These are phyloP conservation scores for Erysiphe neolycopersici DNA, from an alignment of 2,329 filamentous ascomycete genomes.

Conservation along the genomic window DNA sequence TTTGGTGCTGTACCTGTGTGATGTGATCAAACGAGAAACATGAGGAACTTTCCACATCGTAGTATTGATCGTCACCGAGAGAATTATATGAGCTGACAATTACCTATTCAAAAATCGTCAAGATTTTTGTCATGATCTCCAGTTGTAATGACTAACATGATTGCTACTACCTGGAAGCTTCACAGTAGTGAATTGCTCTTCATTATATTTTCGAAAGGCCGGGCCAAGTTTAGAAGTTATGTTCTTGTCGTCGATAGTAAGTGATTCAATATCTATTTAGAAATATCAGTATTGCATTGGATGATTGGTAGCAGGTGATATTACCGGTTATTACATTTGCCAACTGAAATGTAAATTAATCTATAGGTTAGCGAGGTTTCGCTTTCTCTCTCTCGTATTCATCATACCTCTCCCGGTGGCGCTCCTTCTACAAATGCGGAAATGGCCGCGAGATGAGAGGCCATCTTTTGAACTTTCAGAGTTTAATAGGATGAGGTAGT, in stretches of 20 bases:
- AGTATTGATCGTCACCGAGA: constrained; percentile 60
- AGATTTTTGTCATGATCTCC: neutral
- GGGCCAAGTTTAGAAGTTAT: constrained; percentile 48
- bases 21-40: constrained; percentile 75
- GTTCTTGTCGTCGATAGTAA: constrained; percentile 43
- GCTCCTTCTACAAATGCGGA: constrained; percentile 83
- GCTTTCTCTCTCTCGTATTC: constrained; percentile 4
- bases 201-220: constrained; percentile 85
- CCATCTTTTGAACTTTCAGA: constrained; percentile 5
- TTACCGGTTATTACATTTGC: constrained; percentile 69
- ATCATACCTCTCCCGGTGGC: constrained; percentile 71
- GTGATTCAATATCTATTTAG: constrained; percentile 55
- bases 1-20: constrained; percentile 29
- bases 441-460: constrained; percentile 27
- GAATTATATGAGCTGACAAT: constrained; percentile 72
- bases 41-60: constrained; percentile 63
- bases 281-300: constrained; percentile 2
- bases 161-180: constrained; percentile 73
- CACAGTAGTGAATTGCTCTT: constrained; percentile 70
- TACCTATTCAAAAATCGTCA: constrained; percentile 19
- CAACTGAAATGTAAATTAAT: constrained; percentile 26
- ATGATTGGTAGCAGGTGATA: constrained; percentile 2
- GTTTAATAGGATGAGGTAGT: too few relatives aligned
- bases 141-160: constrained; percentile 24
- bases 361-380: constrained; percentile 1